Evolutionary conservation across 2,329 filamentous ascomycete genomes (phyloP).

Genomic region (Ceratocystis papillata): DNA sequence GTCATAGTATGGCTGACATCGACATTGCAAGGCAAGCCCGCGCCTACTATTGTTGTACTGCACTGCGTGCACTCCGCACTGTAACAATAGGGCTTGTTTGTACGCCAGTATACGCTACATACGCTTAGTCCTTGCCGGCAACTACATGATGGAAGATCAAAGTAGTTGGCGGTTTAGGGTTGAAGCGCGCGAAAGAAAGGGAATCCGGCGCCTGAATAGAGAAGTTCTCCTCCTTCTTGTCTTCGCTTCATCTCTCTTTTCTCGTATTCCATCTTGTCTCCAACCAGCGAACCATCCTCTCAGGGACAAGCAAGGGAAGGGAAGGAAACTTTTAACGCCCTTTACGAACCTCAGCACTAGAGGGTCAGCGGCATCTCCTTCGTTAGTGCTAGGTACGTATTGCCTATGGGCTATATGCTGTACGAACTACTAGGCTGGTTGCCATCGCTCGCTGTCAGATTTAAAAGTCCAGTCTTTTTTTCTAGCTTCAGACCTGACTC

Average conservation of each 20-base stretch:
- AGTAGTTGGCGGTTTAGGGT: no score
- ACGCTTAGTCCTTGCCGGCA: no score
- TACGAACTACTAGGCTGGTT: background rate
- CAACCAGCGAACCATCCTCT: background rate
- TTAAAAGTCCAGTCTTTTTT: background rate
- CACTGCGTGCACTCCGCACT: background rate
- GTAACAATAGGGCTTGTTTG: background rate
- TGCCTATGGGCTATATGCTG: background rate
- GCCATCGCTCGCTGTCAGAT: background rate
- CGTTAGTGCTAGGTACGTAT: background rate
- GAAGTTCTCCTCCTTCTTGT: background rate
- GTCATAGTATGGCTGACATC: no score
- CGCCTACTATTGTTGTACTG: no score
- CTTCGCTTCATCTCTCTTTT: background rate
- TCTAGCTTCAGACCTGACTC: background rate
- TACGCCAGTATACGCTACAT: no score
- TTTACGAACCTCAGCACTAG: background rate
- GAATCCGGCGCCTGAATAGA: no score
- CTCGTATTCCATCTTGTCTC: slow-evolving; percentile 11
- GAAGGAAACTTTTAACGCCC: background rate
- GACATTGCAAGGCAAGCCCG: no score
- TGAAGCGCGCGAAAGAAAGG: no score
- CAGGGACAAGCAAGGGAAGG: background rate
- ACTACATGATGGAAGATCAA: no score
- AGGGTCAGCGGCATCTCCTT: background rate